A percentile compares a stretch with the other conserved stretches of the same genome.
Evolutionary conservation across 2,329 filamentous ascomycete species (phyloP).

Genomic region (Talaromyces sp.): DNA sequence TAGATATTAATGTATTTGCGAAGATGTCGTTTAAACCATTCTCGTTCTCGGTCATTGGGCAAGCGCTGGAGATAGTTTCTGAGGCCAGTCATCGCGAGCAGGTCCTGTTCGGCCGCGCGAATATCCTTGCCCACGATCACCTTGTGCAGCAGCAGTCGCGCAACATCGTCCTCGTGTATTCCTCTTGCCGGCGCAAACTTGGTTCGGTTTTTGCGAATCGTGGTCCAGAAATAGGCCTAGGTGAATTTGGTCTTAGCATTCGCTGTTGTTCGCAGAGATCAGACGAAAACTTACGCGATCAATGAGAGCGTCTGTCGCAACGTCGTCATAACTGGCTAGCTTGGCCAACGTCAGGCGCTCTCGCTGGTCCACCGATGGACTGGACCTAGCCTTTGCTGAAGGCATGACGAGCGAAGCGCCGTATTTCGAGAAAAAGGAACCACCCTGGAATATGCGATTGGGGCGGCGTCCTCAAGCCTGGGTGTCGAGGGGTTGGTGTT

Average conservation of each 20-base stretch:
- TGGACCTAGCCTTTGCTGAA: slow-evolving; percentile 30
- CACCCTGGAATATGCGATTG: not conserved
- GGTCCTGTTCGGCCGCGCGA: slow-evolving; percentile 63
- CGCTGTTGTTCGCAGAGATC: slow-evolving; percentile 31
- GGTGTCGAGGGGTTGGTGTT: not conserved
- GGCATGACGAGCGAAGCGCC: slow-evolving; percentile 22
- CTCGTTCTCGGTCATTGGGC: slow-evolving; percentile 71
- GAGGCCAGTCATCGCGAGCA: slow-evolving; percentile 70
- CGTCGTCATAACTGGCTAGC: slow-evolving; percentile 89
- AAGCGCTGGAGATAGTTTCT: slow-evolving; percentile 65
- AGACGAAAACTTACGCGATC: slow-evolving; percentile 65
- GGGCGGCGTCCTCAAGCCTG: not conserved
- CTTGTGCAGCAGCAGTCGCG: slow-evolving; percentile 56
- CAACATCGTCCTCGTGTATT: slow-evolving; percentile 62
- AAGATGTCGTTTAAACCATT: slow-evolving; percentile 80
- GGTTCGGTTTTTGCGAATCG: slow-evolving; percentile 86
- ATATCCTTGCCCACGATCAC: slow-evolving; percentile 72
- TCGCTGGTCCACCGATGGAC: slow-evolving; percentile 41
- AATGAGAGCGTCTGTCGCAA: slow-evolving; percentile 89
- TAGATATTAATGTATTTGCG: slow-evolving; percentile 92
- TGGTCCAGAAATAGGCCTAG: slow-evolving; percentile 94
- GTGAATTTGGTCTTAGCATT: slow-evolving; percentile 6
- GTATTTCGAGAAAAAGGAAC: not conserved
- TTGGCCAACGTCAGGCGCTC: slow-evolving; percentile 79
- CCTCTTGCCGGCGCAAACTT: slow-evolving; percentile 82